Conservation (phyloP, 2,329 filamentous ascomycete species). For the Scedosporium aurantiacum region DNA sequence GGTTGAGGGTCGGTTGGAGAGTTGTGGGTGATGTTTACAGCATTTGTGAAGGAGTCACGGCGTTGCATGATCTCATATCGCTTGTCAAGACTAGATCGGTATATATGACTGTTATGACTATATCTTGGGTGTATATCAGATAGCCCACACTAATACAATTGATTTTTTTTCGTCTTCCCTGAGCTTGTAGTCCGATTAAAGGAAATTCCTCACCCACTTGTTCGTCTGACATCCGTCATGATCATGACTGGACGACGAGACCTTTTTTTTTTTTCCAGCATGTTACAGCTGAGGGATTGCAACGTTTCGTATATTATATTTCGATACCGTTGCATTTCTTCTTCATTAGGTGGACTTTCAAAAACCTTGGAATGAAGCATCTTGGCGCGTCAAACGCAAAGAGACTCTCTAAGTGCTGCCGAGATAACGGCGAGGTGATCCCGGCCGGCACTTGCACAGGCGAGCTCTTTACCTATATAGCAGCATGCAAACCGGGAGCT, state of each 20-base stretch:
- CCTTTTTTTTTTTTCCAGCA: not conserved
- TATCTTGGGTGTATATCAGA: too few relatives aligned
- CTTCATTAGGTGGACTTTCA: not conserved
- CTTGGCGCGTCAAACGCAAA: not conserved
- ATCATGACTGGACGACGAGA: not conserved
- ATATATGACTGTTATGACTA: too few relatives aligned
- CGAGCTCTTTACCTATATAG: not conserved
- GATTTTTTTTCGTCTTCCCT: too few relatives aligned
- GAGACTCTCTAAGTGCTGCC: not conserved
- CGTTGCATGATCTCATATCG: too few relatives aligned
- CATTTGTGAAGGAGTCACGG: too few relatives aligned
- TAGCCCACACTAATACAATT: too few relatives aligned
- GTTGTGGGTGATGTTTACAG: too few relatives aligned
- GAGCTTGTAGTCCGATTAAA: too few relatives aligned
- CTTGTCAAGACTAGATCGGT: too few relatives aligned
- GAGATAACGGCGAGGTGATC: not conserved
- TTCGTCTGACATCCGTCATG: too few relatives aligned
- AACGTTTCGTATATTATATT: not conserved
- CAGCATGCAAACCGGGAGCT: not conserved
- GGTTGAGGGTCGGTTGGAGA: too few relatives aligned
- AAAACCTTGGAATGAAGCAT: not conserved
- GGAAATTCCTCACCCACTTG: too few relatives aligned
- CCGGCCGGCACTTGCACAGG: not conserved
- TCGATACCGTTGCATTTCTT: not conserved
- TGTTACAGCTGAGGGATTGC: not conserved